Evolutionary conservation across 2,329 filamentous ascomycete species (phyloP), one percentile per base, ranked within the genome.

Genomic region (Aureobasidium sp.): DNA sequence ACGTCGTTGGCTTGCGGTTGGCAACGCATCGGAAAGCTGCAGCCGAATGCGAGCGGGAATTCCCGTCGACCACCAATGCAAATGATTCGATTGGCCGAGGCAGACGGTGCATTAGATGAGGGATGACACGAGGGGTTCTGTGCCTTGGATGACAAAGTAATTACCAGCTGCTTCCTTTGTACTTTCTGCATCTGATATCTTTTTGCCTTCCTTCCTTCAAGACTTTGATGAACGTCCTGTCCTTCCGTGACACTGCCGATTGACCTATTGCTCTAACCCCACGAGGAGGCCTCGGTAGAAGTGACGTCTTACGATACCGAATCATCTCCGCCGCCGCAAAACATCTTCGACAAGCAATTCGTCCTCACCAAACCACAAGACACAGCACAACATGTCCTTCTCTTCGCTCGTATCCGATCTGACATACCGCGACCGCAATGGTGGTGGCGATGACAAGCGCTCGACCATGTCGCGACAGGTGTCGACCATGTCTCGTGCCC

Each of bases 321-420:
- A 48, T 23, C 55, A 58, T 48, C 32, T 37, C 55, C n/a, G 53
- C 29, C 42, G 42, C 55, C 13, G 55, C 42, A 47, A 58, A 27
- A 26, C 55, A 58, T 58, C 55, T 58, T 48, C 42, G 29, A 39
- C 56, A 29, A 44, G 26, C 27, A 15, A 29, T 20, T 34, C 27
- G 37, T 13, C 26, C 20, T 29, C 27, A 42, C 27, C 53, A 15
- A 34, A 2, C n/a, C 17, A 46, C 41, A 57, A 57, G 17, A 47
- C 41, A 44, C 7, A 36, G 37, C 44, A 29, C 55, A 39, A 63
- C 67, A 81, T 81, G 79, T 81, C 79, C 12, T 81, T 81, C 73
- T 81, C 79, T 42, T 78, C 76, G 50, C 77, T 81, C 64, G 78
- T 81, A 68, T 79, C 77, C 69, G 78, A 81, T 67, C 74, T 81